These are phyloP conservation scores for Solanum sitiens DNA, from an alignment of 257 asterid genomes.

Conservation along the genomic window DNA sequence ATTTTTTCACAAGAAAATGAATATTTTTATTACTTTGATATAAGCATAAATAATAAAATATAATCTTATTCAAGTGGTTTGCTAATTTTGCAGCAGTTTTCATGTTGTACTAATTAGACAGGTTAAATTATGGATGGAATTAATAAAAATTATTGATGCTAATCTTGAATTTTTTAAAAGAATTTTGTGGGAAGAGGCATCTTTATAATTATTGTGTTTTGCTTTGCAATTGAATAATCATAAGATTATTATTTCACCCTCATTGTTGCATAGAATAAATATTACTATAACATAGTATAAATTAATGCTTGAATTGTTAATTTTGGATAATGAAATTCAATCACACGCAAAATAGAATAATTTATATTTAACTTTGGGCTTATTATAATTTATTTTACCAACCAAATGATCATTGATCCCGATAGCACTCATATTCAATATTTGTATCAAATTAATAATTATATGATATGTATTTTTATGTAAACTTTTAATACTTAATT, in stretches of 20 bases:
- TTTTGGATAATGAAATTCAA: neutral
- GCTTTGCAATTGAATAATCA: neutral
- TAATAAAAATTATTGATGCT: accelerated
- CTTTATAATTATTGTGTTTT: neutral
- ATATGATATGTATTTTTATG: neutral
- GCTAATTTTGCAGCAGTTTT: neutral
- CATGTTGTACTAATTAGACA: neutral
- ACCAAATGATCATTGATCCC: neutral
- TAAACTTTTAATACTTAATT: neutral
- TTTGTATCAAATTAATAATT: neutral
- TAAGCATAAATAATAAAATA: neutral
- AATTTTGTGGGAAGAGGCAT: neutral
- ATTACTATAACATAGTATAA: neutral
- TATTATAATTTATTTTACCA: neutral
- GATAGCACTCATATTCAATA: accelerated
- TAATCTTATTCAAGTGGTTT: neutral
- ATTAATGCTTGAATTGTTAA: too few relatives aligned
- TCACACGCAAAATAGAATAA: neutral
- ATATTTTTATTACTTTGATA: neutral
- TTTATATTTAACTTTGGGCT: neutral
- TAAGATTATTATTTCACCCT: neutral
- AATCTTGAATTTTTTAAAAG: neutral
- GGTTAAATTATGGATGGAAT: neutral
- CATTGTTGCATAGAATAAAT: too few relatives aligned
- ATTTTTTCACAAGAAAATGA: neutral